Conservation (phyloP, 768 basidiomycete species). For the Trametes cinnabarina region DNA sequence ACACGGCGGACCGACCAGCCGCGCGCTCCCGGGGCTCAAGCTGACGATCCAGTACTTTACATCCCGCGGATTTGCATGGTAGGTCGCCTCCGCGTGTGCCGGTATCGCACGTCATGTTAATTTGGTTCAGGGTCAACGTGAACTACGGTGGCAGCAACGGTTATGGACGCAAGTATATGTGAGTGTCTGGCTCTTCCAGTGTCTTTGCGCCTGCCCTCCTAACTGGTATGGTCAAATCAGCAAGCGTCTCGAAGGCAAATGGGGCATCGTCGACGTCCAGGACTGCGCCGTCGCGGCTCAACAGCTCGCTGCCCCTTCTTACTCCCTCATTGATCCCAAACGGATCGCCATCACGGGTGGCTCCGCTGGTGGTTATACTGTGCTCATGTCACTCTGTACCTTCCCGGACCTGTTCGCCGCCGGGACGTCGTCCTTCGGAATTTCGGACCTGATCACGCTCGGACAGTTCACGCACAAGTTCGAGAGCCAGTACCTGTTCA, state of each 20-base stretch:
- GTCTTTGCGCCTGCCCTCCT: too few relatives aligned
- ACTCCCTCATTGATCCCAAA: slow-evolving; percentile 58
- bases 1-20: slow-evolving; percentile 72
- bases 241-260: slow-evolving; percentile 56
- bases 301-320: slow-evolving; percentile 42
- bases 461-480: slow-evolving; percentile 72
- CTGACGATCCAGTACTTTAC: slow-evolving; percentile 67
- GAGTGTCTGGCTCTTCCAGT: slow-evolving; percentile 14
- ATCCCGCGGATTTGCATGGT: slow-evolving; percentile 74
- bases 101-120: background rate
- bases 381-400: slow-evolving; percentile 46
- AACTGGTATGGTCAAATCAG: slow-evolving; percentile 21
- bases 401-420: slow-evolving; percentile 55
- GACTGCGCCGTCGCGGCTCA: slow-evolving; percentile 62
- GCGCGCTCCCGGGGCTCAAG: slow-evolving; percentile 44
- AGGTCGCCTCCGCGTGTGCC: slow-evolving; percentile 11
- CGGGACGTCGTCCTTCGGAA: slow-evolving; percentile 63
- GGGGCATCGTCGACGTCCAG: slow-evolving; percentile 73
- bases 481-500: slow-evolving; percentile 55
- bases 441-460: slow-evolving; percentile 60
- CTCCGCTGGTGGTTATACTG: slow-evolving; percentile 74
- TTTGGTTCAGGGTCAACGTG: slow-evolving; percentile 56
- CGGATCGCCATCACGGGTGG: slow-evolving; percentile 70
- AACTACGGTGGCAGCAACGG: slow-evolving; percentile 77
- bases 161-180: slow-evolving; percentile 68